A percentile compares a stretch with the other conserved stretches of the same genome.
These are phyloP conservation scores for Leccinum boreale DNA, from an alignment of 768 basidiomycete species.

Conservation along the genomic window DNA sequence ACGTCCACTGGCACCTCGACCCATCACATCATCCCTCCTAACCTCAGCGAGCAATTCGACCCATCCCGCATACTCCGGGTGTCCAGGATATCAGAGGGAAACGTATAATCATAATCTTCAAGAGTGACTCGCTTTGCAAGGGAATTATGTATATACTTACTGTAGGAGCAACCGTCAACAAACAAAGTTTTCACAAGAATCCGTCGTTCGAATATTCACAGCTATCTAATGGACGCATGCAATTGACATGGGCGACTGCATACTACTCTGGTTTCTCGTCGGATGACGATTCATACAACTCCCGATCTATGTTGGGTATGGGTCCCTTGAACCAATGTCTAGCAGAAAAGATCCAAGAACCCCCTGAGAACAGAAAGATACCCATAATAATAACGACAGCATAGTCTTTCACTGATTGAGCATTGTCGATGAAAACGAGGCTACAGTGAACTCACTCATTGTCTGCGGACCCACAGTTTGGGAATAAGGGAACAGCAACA, in stretches of 20 bases:
- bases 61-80: background rate
- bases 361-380: constrained; percentile 30
- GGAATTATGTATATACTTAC: too few relatives aligned
- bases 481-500: constrained; percentile 33
- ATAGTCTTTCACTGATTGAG: constrained; percentile 13
- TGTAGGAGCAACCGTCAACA: background rate
- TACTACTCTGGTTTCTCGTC: background rate
- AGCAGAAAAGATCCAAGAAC: constrained; percentile 34
- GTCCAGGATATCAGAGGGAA: background rate
- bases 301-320: constrained; percentile 26
- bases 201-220: background rate
- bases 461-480: constrained; percentile 20
- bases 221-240: background rate
- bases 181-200: background rate
- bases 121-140: too few relatives aligned
- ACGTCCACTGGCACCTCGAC: constrained; percentile 14
- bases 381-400: constrained; percentile 29
- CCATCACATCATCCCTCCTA: background rate
- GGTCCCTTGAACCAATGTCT: constrained; percentile 36
- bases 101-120: background rate
- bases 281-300: background rate
- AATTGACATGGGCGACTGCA: background rate
- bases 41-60: background rate
- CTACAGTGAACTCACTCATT: constrained; percentile 31
- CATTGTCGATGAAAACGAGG: background rate